Conservation (phyloP, 441 rosid species). For the Arabidopsis hybrid region DNA sequence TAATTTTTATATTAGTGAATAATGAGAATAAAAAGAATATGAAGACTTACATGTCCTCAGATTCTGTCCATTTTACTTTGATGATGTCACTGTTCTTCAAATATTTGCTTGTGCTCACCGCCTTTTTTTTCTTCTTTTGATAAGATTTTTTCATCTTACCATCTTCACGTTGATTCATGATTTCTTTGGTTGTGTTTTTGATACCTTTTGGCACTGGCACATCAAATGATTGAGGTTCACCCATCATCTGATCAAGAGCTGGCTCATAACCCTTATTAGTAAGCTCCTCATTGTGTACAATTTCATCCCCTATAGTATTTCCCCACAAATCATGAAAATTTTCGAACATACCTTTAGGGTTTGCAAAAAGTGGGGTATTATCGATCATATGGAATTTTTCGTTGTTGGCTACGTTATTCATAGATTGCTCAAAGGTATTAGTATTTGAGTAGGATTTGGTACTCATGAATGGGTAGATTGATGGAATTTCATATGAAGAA, state of each 20-base stretch:
- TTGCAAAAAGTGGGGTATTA: background rate
- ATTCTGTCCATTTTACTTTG: background rate
- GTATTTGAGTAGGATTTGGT: background rate
- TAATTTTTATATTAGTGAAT: background rate
- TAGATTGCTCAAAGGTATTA: background rate
- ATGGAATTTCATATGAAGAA: background rate
- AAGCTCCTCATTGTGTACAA: background rate
- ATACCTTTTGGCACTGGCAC: background rate
- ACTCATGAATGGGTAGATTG: background rate
- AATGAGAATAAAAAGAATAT: background rate
- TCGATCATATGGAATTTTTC: background rate
- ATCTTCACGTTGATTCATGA: background rate
- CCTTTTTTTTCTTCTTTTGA: background rate
- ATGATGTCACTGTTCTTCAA: background rate
- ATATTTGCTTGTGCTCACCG: background rate
- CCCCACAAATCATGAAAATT: background rate
- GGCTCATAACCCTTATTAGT: background rate
- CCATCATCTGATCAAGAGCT: background rate
- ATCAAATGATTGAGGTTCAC: background rate
- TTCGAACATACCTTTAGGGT: background rate
- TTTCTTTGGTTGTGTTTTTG: background rate
- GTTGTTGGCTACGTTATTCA: background rate
- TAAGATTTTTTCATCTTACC: background rate
- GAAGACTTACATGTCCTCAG: slow-evolving; percentile 14
- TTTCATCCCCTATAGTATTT: background rate